Base-by-base conservation (phyloP, 2,329 filamentous ascomycete genomes). In the Fusarium circinatum region DNA sequence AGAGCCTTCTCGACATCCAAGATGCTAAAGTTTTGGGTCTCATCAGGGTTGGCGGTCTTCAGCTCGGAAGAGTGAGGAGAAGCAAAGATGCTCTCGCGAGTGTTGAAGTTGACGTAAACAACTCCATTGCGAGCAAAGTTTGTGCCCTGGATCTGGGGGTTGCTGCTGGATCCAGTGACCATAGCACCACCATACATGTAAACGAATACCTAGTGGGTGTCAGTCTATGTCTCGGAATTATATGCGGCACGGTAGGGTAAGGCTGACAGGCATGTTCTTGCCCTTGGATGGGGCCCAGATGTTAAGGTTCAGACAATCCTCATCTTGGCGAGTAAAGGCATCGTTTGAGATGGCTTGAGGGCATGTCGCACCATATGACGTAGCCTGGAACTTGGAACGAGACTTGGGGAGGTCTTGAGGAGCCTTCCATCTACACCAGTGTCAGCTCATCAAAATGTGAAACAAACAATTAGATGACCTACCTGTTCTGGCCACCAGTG, bases 241-340 rank as follows among this genome's bases (percentile, higher is more conserved):
- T 45, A n/a, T 42, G 24, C 39, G 3, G 45, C 15, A 9, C 24
- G 41, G 56, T 20, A 52, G 30, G 48, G 49, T 20, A 58, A 22
- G 14, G 73, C 78, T 65, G 22, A 79, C 80, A n/a, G 80, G 79
- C 14, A 81, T 67, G 38, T 78, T 68, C 26, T 78, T 69, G 8
- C 72, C 78, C 8, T 44, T 56, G 17, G 76, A 70, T 1, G 80
- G 78, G 2, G 78, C 77, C 82, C 82, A 83, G 60, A 83, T 77
- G 73, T 83, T 83, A 26, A 86, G 75, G 71, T 82, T 85, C 73
- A 86, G 67, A 59, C 85, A 86, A 34, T 86, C 83, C 68, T 83
- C 82, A 52, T 76, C 78, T 51, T 78, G 77, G 14, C 65, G 74
- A 28, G 62, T 64, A n/a, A 68, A 77, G 8, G 52, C 41, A 62